Evolutionary conservation across 108 stramenopile species (phyloP), one percentile per base, ranked within the genome.

Genomic region (Stephanodiscus minutulus): DNA sequence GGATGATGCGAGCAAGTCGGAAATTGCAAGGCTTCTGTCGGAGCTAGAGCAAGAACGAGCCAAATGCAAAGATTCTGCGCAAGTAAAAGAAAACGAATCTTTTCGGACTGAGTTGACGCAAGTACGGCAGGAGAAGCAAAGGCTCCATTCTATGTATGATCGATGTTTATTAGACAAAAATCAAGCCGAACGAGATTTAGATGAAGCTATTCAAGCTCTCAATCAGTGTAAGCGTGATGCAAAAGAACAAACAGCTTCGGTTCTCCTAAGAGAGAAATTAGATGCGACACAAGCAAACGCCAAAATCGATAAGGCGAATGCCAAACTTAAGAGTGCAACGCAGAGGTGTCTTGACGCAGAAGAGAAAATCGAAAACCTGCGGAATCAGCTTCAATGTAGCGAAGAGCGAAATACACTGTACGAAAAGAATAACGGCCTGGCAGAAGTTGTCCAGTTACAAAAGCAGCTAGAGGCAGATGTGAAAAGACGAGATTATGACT

Each of bases 401-500:
- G 87, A 91, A 27, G 76, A 75, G 52, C 73, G 82, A 49, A 86
- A 88, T 35, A 49, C 72, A 2, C 72, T 61, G 58, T 93, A 93
- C 68, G 92, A 93, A 52, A 60, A 86, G 44, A 86, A 86, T 12
- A 88, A 91, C 48, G 92, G 89, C 5, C 68, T 91, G 52, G 58
- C 66, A 41, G 87, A 93, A 43, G 86, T 83, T 20, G 83, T 85
- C 2, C 73, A 77, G 21, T 77, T 81, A 54, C 85, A 88, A 64
- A 88, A 83, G 61, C 84, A 77, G 50, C 85, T 91, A 17, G 87
- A 89, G 64, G 86, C 85, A 37, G 92, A 93, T 50, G 61, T 86
- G 49, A 60, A 76, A 43, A 66, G 91, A 25, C 35, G 87, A 47
- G 85, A 88, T 27, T 66, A 72, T 48, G 91, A 89, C 73, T 55